Base-by-base conservation (phyloP, 768 basidiomycete genomes). In the Nevesoporus exiguus region DNA sequence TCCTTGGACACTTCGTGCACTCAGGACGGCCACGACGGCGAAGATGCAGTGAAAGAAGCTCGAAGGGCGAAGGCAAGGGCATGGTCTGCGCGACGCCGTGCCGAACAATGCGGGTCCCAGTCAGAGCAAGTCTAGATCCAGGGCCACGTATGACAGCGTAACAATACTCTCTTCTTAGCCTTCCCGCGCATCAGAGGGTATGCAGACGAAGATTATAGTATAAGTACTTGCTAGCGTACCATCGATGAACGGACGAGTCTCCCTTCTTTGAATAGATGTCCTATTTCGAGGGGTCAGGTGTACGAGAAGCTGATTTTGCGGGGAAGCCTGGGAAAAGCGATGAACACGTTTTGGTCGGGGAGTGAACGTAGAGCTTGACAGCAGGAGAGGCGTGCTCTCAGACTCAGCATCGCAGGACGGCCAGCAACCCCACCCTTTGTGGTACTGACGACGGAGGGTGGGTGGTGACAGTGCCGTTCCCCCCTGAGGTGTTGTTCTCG, bases 41-140 rank as follows among this genome's bases (percentile, higher is more conserved):
- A 52, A 43, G 69, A 62, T n/a, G 68, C 62, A 47, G 66, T 67
- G 21, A 61, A 56, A 58, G 78, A 78, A 53, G 80, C 77, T 2
- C 73, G 84, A n/a, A 74, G 83, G 13, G 74, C 73, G 21, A 76
- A 80, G 54, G 81, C 83, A 10, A 80, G 76, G 61, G 76, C 81
- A 56, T 86, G 85, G 85, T 73, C 76, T 7, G 75, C 78, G 58
- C 78, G 74, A 56, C 75, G 83, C 48, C 76, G 79, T 11, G 68
- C 69, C 14, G 59, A 52, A 22, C 58, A 46, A 46, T 50, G 51
- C 9, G 40, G 24, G 31, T 54, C 29, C n/a, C 61, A 30, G 3
- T 21, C 47, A 14, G 61, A 66, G 13, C 34, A 49, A 41, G 11
- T 10, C 27, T 59, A 27, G 22, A 3, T 45, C 11, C 3, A 9